Evolutionary conservation across 306 rosid genomes (phyloP), one percentile per base, ranked within the genome.

Genomic region (Prunus mume): DNA sequence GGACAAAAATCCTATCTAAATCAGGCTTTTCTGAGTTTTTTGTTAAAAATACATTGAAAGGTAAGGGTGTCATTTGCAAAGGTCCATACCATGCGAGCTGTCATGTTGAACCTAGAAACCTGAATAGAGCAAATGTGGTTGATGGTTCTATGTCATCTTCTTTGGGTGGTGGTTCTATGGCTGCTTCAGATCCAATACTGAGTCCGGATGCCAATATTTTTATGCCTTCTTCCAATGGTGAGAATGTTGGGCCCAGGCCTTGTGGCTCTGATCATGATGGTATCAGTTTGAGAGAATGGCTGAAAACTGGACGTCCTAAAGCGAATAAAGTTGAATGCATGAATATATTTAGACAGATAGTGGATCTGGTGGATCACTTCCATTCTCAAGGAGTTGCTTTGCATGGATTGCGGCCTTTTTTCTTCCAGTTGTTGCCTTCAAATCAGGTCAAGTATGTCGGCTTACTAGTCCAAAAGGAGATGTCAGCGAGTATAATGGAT

Each of bases 21-120:
- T 88, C 97, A 11, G 94, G 97, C n/a, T 93, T 90, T 82, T 87
- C 97, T 50, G 95, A 94, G 79, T 89, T 78, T 84, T 90, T 90
- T 81, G 86, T 90, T 43, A 94, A 94, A 78, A 86, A 64, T 80
- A 86, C 97, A 8, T 73, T 94, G 84, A 89, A 86, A 85, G 94
- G 95, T 58, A 94, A 94, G 87, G 98, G 98, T 28, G 72, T 88
- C 64, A 69, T 91, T 56, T 77, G 64, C 68, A 91, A 83, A 78
- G 91, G 86, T 65, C 87, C 93, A 34, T 60, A 81, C 49, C 73
- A 45, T 60, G 87, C 78, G 74, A 78, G 73, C 43, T 38, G 77
- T 56, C 67, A n/a, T 77, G 77, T 78, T 55, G 91, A 81, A 79
- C 9, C 84, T 62, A 83, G 86, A 81, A 84, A 82, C 63, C 80